Evolutionary conservation across 768 basidiomycete genomes (phyloP).

Genomic region (Russula dissimulans): DNA sequence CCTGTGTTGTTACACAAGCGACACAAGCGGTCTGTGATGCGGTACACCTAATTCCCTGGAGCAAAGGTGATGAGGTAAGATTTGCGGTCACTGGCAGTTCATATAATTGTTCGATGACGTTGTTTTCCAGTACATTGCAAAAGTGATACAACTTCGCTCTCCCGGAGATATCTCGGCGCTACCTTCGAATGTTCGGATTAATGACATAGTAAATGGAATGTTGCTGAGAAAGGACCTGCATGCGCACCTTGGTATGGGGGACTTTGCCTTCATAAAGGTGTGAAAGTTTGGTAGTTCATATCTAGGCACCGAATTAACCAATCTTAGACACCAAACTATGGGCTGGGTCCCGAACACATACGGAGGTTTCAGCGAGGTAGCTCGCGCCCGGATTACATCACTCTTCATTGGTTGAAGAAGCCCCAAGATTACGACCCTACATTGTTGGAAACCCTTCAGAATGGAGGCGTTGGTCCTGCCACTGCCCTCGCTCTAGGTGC

Average conservation of each 20-base stretch:
- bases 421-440: not conserved
- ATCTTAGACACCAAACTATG: conserved; percentile 3
- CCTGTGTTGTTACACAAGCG: not conserved
- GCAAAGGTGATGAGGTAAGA: not conserved
- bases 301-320: not conserved
- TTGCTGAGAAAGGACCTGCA: not conserved
- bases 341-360: not conserved
- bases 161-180: not conserved
- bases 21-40: not conserved
- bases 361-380: not conserved
- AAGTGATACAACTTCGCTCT: not conserved
- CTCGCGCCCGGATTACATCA: not conserved
- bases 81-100: not conserved
- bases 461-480: not conserved
- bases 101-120: not conserved
- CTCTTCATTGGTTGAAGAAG: not conserved
- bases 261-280: not conserved
- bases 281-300: not conserved
- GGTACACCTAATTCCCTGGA: not conserved
- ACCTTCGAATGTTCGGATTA: not conserved
- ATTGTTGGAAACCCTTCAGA: not conserved
- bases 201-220: not conserved
- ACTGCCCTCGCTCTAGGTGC: not conserved
- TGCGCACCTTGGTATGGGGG: not conserved
- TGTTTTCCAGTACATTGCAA: not conserved